These are phyloP conservation scores for Blastomyces emzantsi DNA, from an alignment of 2,329 filamentous ascomycete species.

Conservation along the genomic window DNA sequence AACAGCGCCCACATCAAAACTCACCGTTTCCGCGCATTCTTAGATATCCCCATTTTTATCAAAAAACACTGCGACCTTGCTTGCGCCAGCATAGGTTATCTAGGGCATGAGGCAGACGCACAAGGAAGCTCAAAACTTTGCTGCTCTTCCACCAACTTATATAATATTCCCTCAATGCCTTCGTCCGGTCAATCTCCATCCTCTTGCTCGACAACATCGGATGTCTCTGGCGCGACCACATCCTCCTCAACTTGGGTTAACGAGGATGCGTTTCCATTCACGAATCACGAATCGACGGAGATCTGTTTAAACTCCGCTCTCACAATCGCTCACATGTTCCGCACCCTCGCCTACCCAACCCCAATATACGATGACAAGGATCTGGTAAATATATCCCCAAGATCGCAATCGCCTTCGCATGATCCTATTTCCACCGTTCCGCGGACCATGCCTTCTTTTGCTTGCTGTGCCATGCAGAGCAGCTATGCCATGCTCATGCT, in stretches of 20 bases:
- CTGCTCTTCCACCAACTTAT: slow-evolving; percentile 28
- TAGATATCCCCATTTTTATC: slow-evolving; percentile 39
- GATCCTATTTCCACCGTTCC: slow-evolving; percentile 22
- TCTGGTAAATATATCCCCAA: slow-evolving; percentile 4
- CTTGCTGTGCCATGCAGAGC: slow-evolving; percentile 40
- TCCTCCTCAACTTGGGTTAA: slow-evolving; percentile 20
- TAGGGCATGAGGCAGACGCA: slow-evolving; percentile 11
- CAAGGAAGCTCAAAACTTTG: slow-evolving; percentile 24
- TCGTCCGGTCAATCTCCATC: slow-evolving; percentile 28
- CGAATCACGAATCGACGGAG: slow-evolving; percentile 33
- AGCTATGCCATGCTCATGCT: slow-evolving; percentile 42
- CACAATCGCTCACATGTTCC: slow-evolving; percentile 35
- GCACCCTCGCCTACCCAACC: slow-evolving; percentile 31
- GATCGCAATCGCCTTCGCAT: slow-evolving; percentile 1
- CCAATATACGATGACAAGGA: slow-evolving; percentile 21
- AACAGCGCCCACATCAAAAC: slow-evolving; percentile 38
- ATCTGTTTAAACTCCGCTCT: slow-evolving; percentile 35
- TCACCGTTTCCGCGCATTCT: slow-evolving; percentile 40
- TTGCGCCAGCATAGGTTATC: slow-evolving; percentile 14
- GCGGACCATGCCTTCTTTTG: slow-evolving; percentile 40
- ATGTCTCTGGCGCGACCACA: slow-evolving; percentile 9
- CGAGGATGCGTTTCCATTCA: slow-evolving; percentile 33
- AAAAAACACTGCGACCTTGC: slow-evolving; percentile 38
- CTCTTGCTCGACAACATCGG: slow-evolving; percentile 23
- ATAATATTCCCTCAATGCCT: slow-evolving; percentile 23